A percentile compares a stretch with the other conserved stretches of the same genome.
Evolutionary conservation across 129 eudicot genomes (phyloP).

Genomic region (Ambrosia artemisiifolia): DNA sequence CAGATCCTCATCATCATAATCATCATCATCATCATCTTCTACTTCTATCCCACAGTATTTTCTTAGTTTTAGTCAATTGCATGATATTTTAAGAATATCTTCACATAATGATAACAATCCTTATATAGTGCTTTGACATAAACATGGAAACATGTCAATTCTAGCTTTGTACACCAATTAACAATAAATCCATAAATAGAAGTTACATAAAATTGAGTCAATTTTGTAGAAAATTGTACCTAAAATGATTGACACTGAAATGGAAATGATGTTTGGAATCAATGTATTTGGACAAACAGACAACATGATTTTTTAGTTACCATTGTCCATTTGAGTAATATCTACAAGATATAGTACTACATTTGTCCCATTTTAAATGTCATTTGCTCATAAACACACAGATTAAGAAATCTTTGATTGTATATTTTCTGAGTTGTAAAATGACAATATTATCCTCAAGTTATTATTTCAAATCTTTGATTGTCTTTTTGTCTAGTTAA

Average conservation of each 20-base stretch:
- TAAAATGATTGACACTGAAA: no score
- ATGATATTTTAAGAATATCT: constrained; percentile 1
- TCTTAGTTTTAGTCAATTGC: neutral
- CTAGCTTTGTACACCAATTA: constrained; percentile 3
- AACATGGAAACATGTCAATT: constrained; percentile 9
- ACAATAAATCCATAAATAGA: neutral
- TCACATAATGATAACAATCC: neutral
- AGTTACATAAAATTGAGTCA: neutral
- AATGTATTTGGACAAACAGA: neutral
- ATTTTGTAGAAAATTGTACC: neutral
- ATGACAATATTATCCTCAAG: no score
- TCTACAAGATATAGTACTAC: no score
- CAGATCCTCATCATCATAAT: constrained; percentile 1
- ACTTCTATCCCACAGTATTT: constrained; percentile 9
- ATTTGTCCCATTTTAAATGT: no score
- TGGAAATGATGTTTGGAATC: neutral
- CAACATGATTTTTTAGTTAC: neutral
- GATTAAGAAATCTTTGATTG: no score
- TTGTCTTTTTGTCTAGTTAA: no score
- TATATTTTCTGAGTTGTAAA: no score
- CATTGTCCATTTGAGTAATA: no score
- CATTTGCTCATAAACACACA: no score
- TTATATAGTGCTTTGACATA: neutral
- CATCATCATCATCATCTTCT: neutral
- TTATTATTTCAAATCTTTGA: no score